A percentile compares a stretch with the other conserved stretches of the same genome.
Conservation (phyloP, 768 basidiomycete species). For the Hypholoma sublateritium region DNA sequence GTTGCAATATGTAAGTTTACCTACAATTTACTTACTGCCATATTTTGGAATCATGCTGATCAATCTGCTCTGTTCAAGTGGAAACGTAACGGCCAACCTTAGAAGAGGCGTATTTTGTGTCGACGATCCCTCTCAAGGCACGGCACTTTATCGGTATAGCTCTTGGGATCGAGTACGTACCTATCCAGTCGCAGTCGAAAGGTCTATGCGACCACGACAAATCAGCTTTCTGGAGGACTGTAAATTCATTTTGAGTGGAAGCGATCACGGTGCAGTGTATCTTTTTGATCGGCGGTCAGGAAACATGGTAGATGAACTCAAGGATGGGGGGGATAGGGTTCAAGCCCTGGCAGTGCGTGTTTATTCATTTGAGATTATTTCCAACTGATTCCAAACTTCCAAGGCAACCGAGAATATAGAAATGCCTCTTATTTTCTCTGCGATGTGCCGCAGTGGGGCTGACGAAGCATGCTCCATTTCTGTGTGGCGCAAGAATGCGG, state of each 20-base stretch:
- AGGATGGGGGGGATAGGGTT: neutral
- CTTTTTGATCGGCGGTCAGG: neutral
- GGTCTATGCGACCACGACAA: neutral
- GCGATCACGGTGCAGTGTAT: neutral
- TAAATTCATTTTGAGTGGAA: neutral
- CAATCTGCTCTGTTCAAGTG: too few relatives aligned
- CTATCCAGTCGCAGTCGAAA: neutral
- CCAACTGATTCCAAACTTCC: neutral
- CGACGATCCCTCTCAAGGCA: neutral
- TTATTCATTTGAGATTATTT: neutral
- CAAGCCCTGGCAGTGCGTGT: neutral
- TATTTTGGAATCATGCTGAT: too few relatives aligned
- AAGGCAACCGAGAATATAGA: neutral
- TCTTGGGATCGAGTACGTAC: conserved; percentile 1
- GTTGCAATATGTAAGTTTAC: neutral
- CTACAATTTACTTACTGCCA: too few relatives aligned
- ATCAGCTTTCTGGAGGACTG: neutral
- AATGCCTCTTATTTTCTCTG: neutral
- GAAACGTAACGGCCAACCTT: neutral
- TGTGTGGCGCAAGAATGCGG: neutral
- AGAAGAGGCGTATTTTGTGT: neutral
- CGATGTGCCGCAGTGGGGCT: neutral
- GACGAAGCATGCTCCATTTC: neutral
- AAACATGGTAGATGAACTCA: neutral
- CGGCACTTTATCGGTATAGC: neutral